Conservation (phyloP, 2,329 filamentous ascomycete genomes). For the Cyanodermella asteris region DNA sequence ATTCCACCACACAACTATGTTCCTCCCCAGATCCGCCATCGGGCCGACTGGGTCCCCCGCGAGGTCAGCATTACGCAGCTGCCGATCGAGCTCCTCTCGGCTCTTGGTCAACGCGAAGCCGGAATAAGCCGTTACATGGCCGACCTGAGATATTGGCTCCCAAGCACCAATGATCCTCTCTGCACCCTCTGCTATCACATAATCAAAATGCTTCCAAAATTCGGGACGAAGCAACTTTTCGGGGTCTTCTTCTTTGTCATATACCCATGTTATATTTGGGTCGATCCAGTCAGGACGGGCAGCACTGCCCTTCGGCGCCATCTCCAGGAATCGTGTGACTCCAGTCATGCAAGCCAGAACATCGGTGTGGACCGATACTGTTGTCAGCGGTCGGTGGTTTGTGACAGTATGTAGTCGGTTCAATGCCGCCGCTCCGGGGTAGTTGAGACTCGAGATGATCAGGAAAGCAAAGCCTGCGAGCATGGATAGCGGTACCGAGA, state of each 20-base stretch:
- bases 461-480: conserved; percentile 44
- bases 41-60: too few species aligned
- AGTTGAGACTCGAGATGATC: conserved; percentile 68
- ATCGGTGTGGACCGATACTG: conserved; percentile 29
- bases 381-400: conserved; percentile 6
- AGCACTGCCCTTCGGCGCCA: conserved; percentile 10
- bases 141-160: conserved; percentile 28
- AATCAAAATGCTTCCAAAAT: conserved; percentile 39
- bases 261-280: conserved; percentile 28
- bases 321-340: conserved; percentile 36
- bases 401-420: conserved; percentile 16
- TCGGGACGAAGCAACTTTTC: conserved; percentile 21
- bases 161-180: conserved; percentile 27
- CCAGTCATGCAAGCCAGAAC: conserved; percentile 43
- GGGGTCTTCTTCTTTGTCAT: conserved; percentile 38
- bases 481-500: too few species aligned
- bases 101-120: conserved; percentile 25
- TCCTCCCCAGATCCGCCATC: too few species aligned
- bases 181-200: conserved; percentile 31
- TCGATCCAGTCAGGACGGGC: conserved; percentile 5
- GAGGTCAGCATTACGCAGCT: too few species aligned
- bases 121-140: conserved; percentile 27
- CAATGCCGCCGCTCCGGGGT: conserved; percentile 73
- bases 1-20: too few species aligned
- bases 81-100: too few species aligned